Conservation (phyloP, 495 filamentous ascomycete species). For the Penicillium manginii region DNA sequence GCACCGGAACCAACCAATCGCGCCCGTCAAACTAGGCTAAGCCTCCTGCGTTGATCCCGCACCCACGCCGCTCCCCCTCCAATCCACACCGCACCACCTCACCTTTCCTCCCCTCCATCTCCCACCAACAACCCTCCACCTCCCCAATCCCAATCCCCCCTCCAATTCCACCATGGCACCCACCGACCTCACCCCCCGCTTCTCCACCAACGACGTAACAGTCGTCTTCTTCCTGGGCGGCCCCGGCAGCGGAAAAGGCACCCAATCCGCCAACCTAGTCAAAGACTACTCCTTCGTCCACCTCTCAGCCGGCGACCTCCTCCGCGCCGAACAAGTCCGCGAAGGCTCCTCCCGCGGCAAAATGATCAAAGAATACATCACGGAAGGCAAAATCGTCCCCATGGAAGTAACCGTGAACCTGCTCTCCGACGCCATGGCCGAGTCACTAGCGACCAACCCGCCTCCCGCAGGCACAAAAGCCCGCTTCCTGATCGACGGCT, state of each 20-base stretch:
- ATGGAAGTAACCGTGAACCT: conserved; percentile 98
- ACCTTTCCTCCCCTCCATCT: not conserved
- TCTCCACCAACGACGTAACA: conserved; percentile 76
- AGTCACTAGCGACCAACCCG: conserved; percentile 46
- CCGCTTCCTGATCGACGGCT: conserved; percentile 89
- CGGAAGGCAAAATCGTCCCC: conserved; percentile 91
- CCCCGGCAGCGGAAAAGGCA: conserved; percentile 61
- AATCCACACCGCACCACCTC: conserved; percentile 5
- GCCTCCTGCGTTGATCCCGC: conserved; percentile 9
- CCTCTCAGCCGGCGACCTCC: conserved; percentile 89
- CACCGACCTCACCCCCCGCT: conserved; percentile 59
- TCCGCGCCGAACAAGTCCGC: conserved; percentile 90
- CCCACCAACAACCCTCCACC: not conserved
- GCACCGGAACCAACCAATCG: conserved; percentile 41
- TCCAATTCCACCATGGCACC: conserved; percentile 27
- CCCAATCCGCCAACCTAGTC: conserved; percentile 87
- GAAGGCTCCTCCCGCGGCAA: conserved; percentile 83
- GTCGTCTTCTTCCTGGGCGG: conserved; percentile 72
- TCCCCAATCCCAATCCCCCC: not conserved
- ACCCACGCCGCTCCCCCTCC: conserved; percentile 14
- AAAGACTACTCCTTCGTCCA: conserved; percentile 90
- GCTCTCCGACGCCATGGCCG: conserved; percentile 89
- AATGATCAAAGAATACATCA: conserved; percentile 88
- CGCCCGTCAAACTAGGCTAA: conserved; percentile 15
- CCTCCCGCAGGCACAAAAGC: conserved; percentile 33